A percentile compares a stretch with the other conserved stretches of the same genome.
Evolutionary conservation across 352 stramenopile species (phyloP).

Genomic region (Globisporangium paroecandrum): DNA sequence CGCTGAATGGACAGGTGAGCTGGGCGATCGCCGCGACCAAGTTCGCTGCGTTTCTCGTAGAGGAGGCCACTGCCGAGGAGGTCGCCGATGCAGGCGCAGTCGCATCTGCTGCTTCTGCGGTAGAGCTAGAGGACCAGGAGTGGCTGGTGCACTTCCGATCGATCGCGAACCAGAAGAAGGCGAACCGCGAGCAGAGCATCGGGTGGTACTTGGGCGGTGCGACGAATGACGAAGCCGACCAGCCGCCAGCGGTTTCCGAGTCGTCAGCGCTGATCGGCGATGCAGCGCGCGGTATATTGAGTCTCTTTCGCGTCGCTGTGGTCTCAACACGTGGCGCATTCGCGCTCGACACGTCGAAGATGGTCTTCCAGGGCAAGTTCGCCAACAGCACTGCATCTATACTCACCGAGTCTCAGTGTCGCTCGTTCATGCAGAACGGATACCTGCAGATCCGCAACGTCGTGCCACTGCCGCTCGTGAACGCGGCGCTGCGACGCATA

Average conservation of each 20-base stretch:
- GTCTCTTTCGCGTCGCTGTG: constrained; percentile 45
- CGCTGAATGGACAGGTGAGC: constrained; percentile 56
- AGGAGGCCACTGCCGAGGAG: constrained; percentile 23
- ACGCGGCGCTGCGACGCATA: constrained; percentile 55
- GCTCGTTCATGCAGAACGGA: constrained; percentile 68
- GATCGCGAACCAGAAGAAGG: constrained; percentile 67
- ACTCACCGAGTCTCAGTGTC: constrained; percentile 57
- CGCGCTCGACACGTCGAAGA: constrained; percentile 34
- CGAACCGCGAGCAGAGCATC: constrained; percentile 31
- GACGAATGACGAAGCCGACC: background rate
- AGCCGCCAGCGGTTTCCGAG: constrained; percentile 3
- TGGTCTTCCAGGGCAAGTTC: constrained; percentile 25
- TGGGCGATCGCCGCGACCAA: constrained; percentile 64
- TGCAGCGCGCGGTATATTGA: constrained; percentile 31
- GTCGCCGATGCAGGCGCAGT: background rate
- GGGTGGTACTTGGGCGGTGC: constrained; percentile 62
- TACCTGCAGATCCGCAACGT: constrained; percentile 63
- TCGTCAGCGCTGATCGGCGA: constrained; percentile 47
- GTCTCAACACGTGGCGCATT: constrained; percentile 52
- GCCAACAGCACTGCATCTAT: constrained; percentile 20
- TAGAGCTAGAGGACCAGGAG: background rate
- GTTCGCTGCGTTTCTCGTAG: constrained; percentile 62
- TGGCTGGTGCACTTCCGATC: constrained; percentile 42
- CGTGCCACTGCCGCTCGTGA: constrained; percentile 51
- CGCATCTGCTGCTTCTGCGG: background rate